phyloP scores from a whole-genome alignment of 2,329 filamentous ascomycete genomes.

The Colletotrichum siamense region DNA sequence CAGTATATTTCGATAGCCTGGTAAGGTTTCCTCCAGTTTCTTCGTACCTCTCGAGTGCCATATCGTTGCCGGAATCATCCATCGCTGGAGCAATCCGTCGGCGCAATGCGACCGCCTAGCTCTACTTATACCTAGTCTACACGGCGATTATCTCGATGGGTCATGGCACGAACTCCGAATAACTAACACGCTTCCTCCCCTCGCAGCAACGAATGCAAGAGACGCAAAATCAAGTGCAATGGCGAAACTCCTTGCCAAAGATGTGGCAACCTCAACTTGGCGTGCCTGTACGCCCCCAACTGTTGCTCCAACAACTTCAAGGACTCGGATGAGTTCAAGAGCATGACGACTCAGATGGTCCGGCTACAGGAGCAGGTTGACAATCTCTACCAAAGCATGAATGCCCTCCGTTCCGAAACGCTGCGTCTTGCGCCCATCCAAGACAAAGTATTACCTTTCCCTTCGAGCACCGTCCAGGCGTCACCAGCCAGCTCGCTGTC shows the following conservation, averaged over 20 bases:
- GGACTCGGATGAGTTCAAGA: conserved; percentile 88
- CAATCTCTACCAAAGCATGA: conserved; percentile 75
- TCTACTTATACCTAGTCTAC: background rate
- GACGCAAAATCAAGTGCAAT: conserved; percentile 79
- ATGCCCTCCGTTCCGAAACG: conserved; percentile 65
- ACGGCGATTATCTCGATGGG: background rate
- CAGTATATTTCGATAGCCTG: conserved; percentile 68
- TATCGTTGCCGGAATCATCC: background rate
- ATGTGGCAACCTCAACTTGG: conserved; percentile 71
- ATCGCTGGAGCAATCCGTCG: background rate
- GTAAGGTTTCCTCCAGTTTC: conserved; percentile 40
- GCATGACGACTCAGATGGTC: conserved; percentile 76
- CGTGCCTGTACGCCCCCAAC: conserved; percentile 70
- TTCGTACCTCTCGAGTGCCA: background rate
- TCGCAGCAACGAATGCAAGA: conserved; percentile 72
- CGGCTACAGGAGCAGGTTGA: conserved; percentile 86
- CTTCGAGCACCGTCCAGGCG: conserved; percentile 42
- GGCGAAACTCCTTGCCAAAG: conserved; percentile 71
- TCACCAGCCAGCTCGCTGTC: conserved; percentile 51
- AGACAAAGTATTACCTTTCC: conserved; percentile 41
- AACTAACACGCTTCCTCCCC: conserved; percentile 8
- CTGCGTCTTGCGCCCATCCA: conserved; percentile 49
- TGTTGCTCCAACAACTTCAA: conserved; percentile 82
- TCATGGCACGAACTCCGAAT: background rate
- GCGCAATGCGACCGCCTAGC: background rate